Base-by-base conservation (phyloP, 2,329 filamentous ascomycete species). In the Neophaeococcomyces aloes region DNA sequence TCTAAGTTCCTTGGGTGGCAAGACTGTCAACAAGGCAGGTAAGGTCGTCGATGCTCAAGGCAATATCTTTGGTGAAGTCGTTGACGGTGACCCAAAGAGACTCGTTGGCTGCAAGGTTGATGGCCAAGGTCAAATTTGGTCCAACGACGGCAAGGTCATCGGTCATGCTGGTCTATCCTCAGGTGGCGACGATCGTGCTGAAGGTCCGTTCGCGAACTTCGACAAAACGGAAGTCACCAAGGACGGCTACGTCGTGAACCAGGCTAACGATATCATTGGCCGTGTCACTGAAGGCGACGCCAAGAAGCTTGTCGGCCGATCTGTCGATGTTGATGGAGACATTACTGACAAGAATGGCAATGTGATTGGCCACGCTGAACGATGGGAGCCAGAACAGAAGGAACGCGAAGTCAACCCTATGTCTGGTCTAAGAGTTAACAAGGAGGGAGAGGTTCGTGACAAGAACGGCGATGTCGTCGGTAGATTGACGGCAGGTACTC, bases 321-420 rank as follows among this genome's bases (percentile, higher is more conserved):
- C 70, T 29, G 79, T 84, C 17, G 80, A 84, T 45, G 67, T 79
- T 25, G 80, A 84, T 47, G 81, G 81, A 10, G 81, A 84, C 36
- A 74, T 84, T 25, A 63, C 80, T 3, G 80, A 84, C 56, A 76
- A 74, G 52, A 68, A 70, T n/a, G 80, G 81, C 11, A 84, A 84
- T 56, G 68, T 70, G 10, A 67, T 84, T 30, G 81, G 81, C 23
- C 76, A 72, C 48, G 79, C 78, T 2, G 79, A 86, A 58, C 76
- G 79, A 44, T 84, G 77, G 68, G 78, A 86, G 50, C 70, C 72
- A 29, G 72, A 74, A 48, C 64, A 72, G 52, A 71, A 72, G 53
- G 63, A 69, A 48, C 66, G 72, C 37, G 66, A 70, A 48, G 61
- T 78, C 60, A 78, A 74, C 59, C 75, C 76, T 31, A 79, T 79